phyloP scores from a whole-genome alignment of 805 yeast species.

The Candida montana region DNA sequence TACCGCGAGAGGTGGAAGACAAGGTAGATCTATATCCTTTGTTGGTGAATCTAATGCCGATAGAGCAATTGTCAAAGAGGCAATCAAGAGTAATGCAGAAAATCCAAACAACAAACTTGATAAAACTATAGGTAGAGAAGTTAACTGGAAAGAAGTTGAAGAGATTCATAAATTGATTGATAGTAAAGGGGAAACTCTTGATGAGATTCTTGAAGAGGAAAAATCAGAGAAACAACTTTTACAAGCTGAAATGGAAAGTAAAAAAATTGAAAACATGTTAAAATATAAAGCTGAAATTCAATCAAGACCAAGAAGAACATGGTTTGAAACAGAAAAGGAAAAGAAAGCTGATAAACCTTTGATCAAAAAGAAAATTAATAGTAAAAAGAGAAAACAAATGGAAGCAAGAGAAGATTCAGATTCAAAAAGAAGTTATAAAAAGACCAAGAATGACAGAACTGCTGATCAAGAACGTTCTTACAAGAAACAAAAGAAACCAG shows the following conservation, averaged over 20 bases:
- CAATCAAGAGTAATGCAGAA: constrained; percentile 62
- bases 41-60: constrained; percentile 91
- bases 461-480: constrained; percentile 39
- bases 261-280: constrained; percentile 78
- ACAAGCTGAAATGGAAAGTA: constrained; percentile 85
- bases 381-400: constrained; percentile 65
- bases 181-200: constrained; percentile 52
- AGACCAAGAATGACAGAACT: constrained; percentile 69
- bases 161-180: constrained; percentile 56
- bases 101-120: constrained; percentile 34
- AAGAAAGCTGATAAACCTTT: constrained; percentile 30
- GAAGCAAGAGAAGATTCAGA: constrained; percentile 55
- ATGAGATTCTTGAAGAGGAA: constrained; percentile 83
- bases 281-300: constrained; percentile 77
- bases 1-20: constrained; percentile 98
- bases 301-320: constrained; percentile 90
- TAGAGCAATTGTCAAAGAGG: constrained; percentile 85
- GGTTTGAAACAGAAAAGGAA: constrained; percentile 70
- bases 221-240: constrained; percentile 80
- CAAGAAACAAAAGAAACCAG: constrained; percentile 19
- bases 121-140: constrained; percentile 80
- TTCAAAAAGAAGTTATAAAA: constrained; percentile 56
- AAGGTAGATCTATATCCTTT: constrained; percentile 87
- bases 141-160: constrained; percentile 87
- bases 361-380: constrained; percentile 31